Percentiles rank a stretch among this genome's conserved stretches.
phyloP scores from a whole-genome alignment of 2,329 filamentous ascomycete genomes.

The Monosporascus sp. region DNA sequence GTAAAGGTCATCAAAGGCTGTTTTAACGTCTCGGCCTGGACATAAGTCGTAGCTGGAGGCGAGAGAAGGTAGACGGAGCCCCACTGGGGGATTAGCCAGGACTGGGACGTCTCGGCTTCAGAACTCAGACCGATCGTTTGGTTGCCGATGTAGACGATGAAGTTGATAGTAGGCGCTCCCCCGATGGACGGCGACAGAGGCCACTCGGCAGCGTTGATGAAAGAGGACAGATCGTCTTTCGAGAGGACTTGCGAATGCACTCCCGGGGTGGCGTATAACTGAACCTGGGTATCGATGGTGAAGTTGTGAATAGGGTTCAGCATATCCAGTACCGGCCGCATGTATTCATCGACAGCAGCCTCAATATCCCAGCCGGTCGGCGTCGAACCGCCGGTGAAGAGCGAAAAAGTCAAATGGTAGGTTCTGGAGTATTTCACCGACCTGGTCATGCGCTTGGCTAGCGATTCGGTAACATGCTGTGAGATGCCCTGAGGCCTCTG shows the following conservation, averaged over 20 bases:
- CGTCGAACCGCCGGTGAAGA: slow-evolving; percentile 73
- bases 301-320: slow-evolving; percentile 87
- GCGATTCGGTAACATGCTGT: slow-evolving; percentile 47
- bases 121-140: slow-evolving; percentile 57
- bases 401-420: slow-evolving; percentile 92
- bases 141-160: slow-evolving; percentile 83
- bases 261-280: slow-evolving; percentile 78
- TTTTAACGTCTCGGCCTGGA: slow-evolving; percentile 62
- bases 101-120: slow-evolving; percentile 47
- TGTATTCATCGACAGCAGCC: slow-evolving; percentile 70
- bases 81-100: slow-evolving; percentile 96
- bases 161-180: slow-evolving; percentile 89
- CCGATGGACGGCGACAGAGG: slow-evolving; percentile 92
- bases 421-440: slow-evolving; percentile 88
- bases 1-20: slow-evolving; percentile 86
- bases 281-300: slow-evolving; percentile 91
- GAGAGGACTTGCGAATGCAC: slow-evolving; percentile 60
- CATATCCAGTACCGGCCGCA: slow-evolving; percentile 74
- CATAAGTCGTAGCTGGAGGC: slow-evolving; percentile 38
- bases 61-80: slow-evolving; percentile 63
- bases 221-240: slow-evolving; percentile 84
- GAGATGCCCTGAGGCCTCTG: slow-evolving; percentile 39
- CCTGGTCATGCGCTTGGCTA: slow-evolving; percentile 68
- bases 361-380: slow-evolving; percentile 94
- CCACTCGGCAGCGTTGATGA: slow-evolving; percentile 98